Percentiles rank a stretch among this genome's conserved stretches.
phyloP scores from a whole-genome alignment of 1,284 basidiomycete genomes.

The Lentinula novae-zelandiae region DNA sequence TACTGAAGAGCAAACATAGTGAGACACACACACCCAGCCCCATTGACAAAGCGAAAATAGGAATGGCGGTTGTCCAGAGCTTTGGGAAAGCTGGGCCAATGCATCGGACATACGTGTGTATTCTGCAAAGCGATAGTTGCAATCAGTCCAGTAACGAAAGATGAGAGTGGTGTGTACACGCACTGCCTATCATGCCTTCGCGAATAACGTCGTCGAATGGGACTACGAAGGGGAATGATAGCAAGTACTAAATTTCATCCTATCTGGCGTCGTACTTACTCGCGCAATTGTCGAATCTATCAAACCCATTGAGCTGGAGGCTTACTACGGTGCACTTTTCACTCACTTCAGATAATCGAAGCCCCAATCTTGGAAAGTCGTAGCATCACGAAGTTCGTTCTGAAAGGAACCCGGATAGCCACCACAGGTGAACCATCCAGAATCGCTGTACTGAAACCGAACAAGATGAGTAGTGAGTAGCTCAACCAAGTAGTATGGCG shows the following conservation, averaged over 20 bases:
- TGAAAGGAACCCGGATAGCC: slow-evolving; percentile 49
- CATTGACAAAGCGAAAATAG: slow-evolving; percentile 51
- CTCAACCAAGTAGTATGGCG: slow-evolving; percentile 8
- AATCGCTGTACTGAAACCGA: slow-evolving; percentile 40
- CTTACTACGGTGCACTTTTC: not conserved
- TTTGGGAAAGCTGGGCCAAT: slow-evolving; percentile 35
- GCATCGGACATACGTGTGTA: slow-evolving; percentile 48
- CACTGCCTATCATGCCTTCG: slow-evolving; percentile 45
- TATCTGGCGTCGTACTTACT: slow-evolving; percentile 23
- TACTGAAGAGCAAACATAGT: not conserved
- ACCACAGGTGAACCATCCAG: slow-evolving; percentile 52
- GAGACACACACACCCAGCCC: slow-evolving; percentile 37
- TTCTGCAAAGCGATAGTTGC: slow-evolving; percentile 25
- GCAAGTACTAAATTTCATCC: too few species aligned
- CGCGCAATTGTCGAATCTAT: slow-evolving; percentile 48
- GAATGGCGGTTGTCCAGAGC: slow-evolving; percentile 36
- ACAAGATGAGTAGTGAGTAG: not conserved
- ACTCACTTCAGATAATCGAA: slow-evolving; percentile 49
- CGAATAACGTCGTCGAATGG: slow-evolving; percentile 44
- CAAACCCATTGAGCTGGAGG: not conserved
- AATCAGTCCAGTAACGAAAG: not conserved
- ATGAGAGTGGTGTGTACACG: slow-evolving; percentile 17
- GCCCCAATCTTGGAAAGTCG: slow-evolving; percentile 46
- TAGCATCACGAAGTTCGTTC: slow-evolving; percentile 43
- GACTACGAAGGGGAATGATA: too few species aligned